phyloP scores from a whole-genome alignment of 2,329 filamentous ascomycete species.

The Fonsecaea pedrosoi region DNA sequence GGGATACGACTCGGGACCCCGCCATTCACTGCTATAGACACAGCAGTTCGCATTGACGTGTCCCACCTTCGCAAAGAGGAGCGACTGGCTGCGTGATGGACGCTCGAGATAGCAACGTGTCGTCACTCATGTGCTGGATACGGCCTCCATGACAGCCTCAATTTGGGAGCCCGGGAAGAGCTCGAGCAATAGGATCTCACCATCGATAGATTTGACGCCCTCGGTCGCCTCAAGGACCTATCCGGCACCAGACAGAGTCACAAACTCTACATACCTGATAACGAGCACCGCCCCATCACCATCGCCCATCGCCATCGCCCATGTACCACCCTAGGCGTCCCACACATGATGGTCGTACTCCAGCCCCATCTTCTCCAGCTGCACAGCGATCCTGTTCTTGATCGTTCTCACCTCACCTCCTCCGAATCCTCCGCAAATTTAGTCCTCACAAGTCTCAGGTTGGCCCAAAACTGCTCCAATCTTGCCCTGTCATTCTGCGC shows the following conservation, averaged over 20 bases:
- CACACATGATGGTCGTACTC: constrained; percentile 10
- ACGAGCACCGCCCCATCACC: not conserved
- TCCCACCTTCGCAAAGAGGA: not conserved
- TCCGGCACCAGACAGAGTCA: not conserved
- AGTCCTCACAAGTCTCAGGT: constrained; percentile 21
- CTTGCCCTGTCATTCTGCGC: constrained; percentile 17
- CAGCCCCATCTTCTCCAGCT: constrained; percentile 21
- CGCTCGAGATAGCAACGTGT: not conserved
- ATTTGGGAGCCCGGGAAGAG: not conserved
- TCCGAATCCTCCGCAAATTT: constrained; percentile 17
- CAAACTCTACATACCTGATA: not conserved
- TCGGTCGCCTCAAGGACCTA: not conserved
- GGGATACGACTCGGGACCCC: not conserved
- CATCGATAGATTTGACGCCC: not conserved
- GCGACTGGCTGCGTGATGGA: not conserved
- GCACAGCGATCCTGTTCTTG: constrained; percentile 10
- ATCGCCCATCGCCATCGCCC: not conserved
- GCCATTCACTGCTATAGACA: not conserved
- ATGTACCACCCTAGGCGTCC: not conserved
- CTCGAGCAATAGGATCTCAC: not conserved
- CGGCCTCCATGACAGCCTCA: not conserved
- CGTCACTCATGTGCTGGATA: not conserved
- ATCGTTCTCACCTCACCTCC: constrained; percentile 22
- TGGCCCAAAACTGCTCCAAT: constrained; percentile 10
- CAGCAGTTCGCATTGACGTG: not conserved